Evolutionary conservation across 1,284 basidiomycete species (phyloP), one percentile per base, ranked within the genome.

Genomic region (Apiotrichum veenhuisii): DNA sequence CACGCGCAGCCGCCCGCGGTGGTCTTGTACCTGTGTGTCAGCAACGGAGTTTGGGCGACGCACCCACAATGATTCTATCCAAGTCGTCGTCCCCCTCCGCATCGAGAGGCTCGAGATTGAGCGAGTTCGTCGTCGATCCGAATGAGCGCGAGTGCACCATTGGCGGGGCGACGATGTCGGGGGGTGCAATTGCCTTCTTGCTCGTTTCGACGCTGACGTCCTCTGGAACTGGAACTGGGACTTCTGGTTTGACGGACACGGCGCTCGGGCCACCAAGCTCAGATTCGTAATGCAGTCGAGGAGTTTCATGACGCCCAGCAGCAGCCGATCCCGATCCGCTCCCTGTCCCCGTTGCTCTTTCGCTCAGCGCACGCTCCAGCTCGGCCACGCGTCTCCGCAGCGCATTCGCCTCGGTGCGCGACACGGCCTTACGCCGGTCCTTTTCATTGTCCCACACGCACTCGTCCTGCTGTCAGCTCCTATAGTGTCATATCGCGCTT

Each of bases 381-480:
- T 64, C 62, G 5, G 61, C 60, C 3, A 72, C 59, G 7, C 68
- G 55, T 2, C 57, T 52, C 9, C 66, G 62, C 3, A 72, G 57
- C 11, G 61, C 64, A 22, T 66, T 61, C 20, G 67, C 68, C 26
- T 68, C 64, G 49, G 63, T 57, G 22, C 63, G 58, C 2, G 66
- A 67, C 0, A 66, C 59, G 0, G 64, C 58, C 43, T 66, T 68
- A 20, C 71, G 64, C 42, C 61, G 62, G 55, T 72, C 71, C 22
- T 58, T 54, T 14, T 59, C 54, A 7, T 44, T 22, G 23, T 59
- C 62, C 64, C 66, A 72, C 8, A 55, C 52, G 48, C 71, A 72
- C 20, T 67, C 66, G 58, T 69, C 67, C 69, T 70, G 38, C 1
- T 18, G 53, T 43, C 34, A 52, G 45, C 15, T 18, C 7, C 18